Base-by-base conservation (phyloP, 2,329 filamentous ascomycete genomes). In the Fusarium odoratissimum region DNA sequence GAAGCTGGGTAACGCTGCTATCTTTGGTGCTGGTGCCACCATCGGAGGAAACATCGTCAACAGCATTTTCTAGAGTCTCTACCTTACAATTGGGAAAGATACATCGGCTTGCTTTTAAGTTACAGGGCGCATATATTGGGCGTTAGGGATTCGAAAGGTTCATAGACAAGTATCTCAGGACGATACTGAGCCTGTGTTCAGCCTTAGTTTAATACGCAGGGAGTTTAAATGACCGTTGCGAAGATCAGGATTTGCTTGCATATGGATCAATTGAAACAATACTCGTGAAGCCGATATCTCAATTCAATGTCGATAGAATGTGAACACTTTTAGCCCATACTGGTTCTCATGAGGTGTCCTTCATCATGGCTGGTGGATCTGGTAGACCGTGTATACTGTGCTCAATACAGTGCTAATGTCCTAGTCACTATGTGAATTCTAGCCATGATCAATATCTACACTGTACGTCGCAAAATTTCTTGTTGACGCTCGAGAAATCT, bases 1-100 rank as follows among this genome's bases (percentile, higher is more conserved):
- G 90, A 98, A 98, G 87, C 76, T 85, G 48, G 95, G 95, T 11
- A 91, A 91, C 76, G 87, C 88, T 48, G 94, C 95, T 33, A 94
- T 98, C 75, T 97, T 97, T 78, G 95, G 95, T 81, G 95, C 95
- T 52, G 95, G 95, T 82, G 95, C 95, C 54, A 96, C 94, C 3
- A 92, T 97, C 72, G 95, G 95, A 79, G 90, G 92, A 75, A 96
- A 97, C 80, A 90, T 97, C 79, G 94, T 97, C 75, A 96, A 97
- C 83, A 91, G 92, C 72, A 97, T 97, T 76, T 96, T 97, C 82
- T 97, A 69, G 91, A 79, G 33, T 37, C 17, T 49, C 12, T 19
- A 25, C 23, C 23, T 25, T 25, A 33, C 25, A 12, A 17, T 21
- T 30, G 13, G 12, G 10, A 30, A 48, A n/a, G 44, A 33, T 31